Conservation (phyloP, 805 yeast species). For the Lipomyces kockii region DNA sequence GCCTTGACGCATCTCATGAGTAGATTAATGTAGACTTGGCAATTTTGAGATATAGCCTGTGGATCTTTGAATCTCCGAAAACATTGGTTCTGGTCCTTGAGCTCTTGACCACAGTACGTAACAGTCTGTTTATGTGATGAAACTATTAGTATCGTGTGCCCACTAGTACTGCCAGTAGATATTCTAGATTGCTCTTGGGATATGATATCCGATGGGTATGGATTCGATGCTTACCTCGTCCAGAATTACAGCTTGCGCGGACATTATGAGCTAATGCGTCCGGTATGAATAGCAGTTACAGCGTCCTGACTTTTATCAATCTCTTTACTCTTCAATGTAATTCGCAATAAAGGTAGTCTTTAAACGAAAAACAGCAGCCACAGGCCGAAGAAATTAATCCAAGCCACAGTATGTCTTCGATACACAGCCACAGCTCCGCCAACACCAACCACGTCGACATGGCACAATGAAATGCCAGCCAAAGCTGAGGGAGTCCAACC, state of each 20-base stretch:
- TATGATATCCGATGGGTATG: neutral
- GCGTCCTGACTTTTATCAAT: neutral
- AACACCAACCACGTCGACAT: too few species aligned
- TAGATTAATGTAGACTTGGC: neutral
- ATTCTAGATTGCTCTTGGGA: too few species aligned
- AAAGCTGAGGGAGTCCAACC: neutral
- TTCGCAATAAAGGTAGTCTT: neutral
- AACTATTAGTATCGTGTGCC: neutral
- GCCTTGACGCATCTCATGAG: neutral
- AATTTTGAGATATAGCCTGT: neutral
- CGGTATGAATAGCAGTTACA: neutral
- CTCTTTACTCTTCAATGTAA: neutral
- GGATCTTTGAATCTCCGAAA: neutral
- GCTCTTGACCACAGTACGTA: neutral
- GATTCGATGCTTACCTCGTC: neutral
- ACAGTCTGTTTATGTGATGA: neutral
- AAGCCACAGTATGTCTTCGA: neutral
- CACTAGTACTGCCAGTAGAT: neutral
- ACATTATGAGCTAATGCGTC: neutral
- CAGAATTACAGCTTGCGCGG: neutral
- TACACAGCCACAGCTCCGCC: neutral
- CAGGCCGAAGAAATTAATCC: neutral
- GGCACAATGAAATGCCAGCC: neutral
- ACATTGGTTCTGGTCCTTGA: neutral
- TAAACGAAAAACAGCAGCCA: neutral